A percentile compares a stretch with the other conserved stretches of the same genome.
These are phyloP conservation scores for Ceratobasidium papillatum DNA, from an alignment of 1,284 basidiomycete species.

Conservation along the genomic window DNA sequence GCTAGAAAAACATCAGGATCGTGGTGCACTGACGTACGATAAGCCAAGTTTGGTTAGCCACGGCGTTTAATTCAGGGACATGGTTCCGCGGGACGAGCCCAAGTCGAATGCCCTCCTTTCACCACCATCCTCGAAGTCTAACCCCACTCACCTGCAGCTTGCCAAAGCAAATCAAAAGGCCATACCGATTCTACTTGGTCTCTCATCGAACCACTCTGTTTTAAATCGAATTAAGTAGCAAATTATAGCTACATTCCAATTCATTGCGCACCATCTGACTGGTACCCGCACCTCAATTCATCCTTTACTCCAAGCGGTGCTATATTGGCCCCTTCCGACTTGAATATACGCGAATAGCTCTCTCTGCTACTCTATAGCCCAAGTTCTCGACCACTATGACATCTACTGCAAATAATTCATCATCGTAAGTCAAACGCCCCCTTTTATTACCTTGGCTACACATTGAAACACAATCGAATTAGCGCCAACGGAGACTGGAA, in stretches of 20 bases:
- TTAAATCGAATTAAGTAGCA: background rate
- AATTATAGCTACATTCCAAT: background rate
- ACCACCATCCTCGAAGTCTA: conserved; percentile 31
- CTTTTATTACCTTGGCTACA: background rate
- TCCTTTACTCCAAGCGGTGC: background rate
- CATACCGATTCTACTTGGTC: background rate
- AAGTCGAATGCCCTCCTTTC: conserved; percentile 28
- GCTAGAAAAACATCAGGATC: background rate
- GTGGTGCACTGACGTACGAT: background rate
- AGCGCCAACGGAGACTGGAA: conserved; percentile 65
- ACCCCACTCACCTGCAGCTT: background rate
- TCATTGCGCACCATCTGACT: background rate
- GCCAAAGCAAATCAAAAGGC: conserved; percentile 16
- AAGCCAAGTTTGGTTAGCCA: conserved; percentile 14
- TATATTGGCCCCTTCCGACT: too few relatives aligned
- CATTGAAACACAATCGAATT: background rate
- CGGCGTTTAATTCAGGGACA: conserved; percentile 42
- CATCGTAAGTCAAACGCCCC: conserved; percentile 26
- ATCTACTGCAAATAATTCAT: conserved; percentile 50
- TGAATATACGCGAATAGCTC: background rate
- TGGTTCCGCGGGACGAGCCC: conserved; percentile 31
- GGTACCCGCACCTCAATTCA: background rate
- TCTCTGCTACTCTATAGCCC: background rate
- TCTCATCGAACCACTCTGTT: background rate
- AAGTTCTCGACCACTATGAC: conserved; percentile 49